Conservation (phyloP, 345 rosid genomes). For the Linum lewisii region DNA sequence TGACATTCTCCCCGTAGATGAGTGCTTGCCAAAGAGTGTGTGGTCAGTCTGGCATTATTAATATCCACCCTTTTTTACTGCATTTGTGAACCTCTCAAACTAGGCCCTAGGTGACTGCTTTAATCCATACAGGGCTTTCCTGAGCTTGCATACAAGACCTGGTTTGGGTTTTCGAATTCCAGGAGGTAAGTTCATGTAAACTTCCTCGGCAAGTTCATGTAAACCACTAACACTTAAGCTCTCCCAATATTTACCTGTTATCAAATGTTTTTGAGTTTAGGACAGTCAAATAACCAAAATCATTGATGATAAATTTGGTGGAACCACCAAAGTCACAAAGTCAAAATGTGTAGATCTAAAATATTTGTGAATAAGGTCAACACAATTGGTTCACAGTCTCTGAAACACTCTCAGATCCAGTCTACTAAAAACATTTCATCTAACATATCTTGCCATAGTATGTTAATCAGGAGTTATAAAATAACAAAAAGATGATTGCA, state of each 20-base stretch:
- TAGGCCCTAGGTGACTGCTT: no score
- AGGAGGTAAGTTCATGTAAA: no score
- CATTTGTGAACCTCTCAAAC: no score
- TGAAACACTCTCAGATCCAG: background rate
- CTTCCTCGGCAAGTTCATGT: slow-evolving; percentile 10
- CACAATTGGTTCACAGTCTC: slow-evolving; percentile 3
- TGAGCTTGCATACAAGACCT: no score
- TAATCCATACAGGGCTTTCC: no score
- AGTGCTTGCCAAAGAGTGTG: no score
- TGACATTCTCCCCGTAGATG: no score
- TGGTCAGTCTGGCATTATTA: no score
- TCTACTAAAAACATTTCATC: background rate
- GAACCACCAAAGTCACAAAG: background rate
- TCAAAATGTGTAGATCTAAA: slow-evolving; percentile 13
- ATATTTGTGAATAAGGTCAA: slow-evolving; percentile 1
- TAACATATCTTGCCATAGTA: no score
- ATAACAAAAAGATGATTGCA: slow-evolving; percentile 2
- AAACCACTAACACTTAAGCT: slow-evolving; percentile 3
- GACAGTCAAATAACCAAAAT: slow-evolving; percentile 2
- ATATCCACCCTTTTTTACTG: no score
- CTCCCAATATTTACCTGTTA: slow-evolving; percentile 3
- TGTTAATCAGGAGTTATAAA: slow-evolving; percentile 3
- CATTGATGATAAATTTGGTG: background rate
- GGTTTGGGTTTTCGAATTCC: no score
- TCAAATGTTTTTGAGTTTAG: background rate